Evolutionary conservation across 495 filamentous ascomycete species (phyloP), one percentile per base, ranked within the genome.

Genomic region (Aspergillus ostianus): DNA sequence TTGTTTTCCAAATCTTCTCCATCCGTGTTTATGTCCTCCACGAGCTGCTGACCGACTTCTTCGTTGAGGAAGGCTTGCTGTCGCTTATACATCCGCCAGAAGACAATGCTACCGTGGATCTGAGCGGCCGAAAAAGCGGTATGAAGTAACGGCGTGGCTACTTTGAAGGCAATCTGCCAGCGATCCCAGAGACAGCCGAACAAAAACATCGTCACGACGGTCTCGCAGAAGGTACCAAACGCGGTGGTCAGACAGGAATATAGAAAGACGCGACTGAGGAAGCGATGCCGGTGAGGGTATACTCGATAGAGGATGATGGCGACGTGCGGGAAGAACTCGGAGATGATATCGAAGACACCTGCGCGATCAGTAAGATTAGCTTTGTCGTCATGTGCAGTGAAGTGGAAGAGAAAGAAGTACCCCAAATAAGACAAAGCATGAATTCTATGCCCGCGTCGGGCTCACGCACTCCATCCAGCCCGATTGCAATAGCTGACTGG

Each of bases 331-430:
- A 78, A 73, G 60, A 81, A 77, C 61, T 82, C 79, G 36, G 73
- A 77, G 8, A 82, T 61, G 23, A 79, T 75, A 56, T 81, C 78
- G 59, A 82, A 81, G 12, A 77, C 79, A 18, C 78, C 79, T 82
- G n/a, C 9, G 17, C 18, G 21, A 47, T 4, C 4, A 15, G 36
- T 36, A 2, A 8, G 12, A 8, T 26, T n/a, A 26, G 26, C n/a
- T 13, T 32, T n/a, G 20, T 15, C 12, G 10, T n/a, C 1, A 2
- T 30, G 9, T 27, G 1, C 21, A 7, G 49, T 9, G 50, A 52
- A 15, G 27, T 27, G 19, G 8, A 30, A 18, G 6, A 36, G 30
- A n/a, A 6, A 17, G 2, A 64, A 67, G 62, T 68, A 81, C 78
- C 79, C 80, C 79, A 81, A 1, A 80, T 73, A 6, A 72, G 74